Base-by-base conservation (phyloP, 1,139 yeast species). In the Geotrichum fermentans region DNA sequence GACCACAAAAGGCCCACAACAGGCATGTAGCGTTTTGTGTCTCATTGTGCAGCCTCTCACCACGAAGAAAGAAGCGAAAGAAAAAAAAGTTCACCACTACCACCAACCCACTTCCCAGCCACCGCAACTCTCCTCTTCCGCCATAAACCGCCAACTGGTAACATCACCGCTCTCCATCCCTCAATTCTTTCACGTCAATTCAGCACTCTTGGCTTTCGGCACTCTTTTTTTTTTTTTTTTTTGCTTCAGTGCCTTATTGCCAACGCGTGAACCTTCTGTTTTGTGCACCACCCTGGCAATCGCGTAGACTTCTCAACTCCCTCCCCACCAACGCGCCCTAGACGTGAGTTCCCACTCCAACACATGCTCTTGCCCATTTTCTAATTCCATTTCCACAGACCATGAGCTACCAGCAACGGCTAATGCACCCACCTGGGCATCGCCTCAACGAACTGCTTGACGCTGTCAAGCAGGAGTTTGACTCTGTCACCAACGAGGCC, bases 401-500 rank as follows among this genome's bases (percentile, higher is more conserved):
- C 32, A 50, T 50, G 53, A 50, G 53, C 49, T 50, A 50, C 22
- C 53, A 45, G 36, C 49, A 38, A 30, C 43, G 52, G 22, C 29
- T 49, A 47, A 41, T 43, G 34, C 52, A 39, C 8, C 61, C 56
- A 43, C 62, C 55, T 28, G 54, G 62, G 74, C 78, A 65, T 74
- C 78, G 73, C 62, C 81, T 67, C 69, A 80, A 66, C 58, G 97
- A 92, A 68, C 78, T 92, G 57, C 75, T 92, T 61, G 97, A 92
- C 51, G 96, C 95, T 37, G 82, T 92, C 65, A 86, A 88, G 70
- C 88, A 83, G 63, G 98, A 92, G 73, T 90, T 92, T 61, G 94
- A 88, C 60, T 80, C 79, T 57, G 85, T 94, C 45, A 77, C 87
- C 56, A 83, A 80, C 64, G 97, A 92, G 68, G 96, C 96, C 8